Percentiles rank a stretch among this genome's conserved stretches.
Conservation (phyloP, 345 rosid genomes). For the Capsella bursapastoris region DNA sequence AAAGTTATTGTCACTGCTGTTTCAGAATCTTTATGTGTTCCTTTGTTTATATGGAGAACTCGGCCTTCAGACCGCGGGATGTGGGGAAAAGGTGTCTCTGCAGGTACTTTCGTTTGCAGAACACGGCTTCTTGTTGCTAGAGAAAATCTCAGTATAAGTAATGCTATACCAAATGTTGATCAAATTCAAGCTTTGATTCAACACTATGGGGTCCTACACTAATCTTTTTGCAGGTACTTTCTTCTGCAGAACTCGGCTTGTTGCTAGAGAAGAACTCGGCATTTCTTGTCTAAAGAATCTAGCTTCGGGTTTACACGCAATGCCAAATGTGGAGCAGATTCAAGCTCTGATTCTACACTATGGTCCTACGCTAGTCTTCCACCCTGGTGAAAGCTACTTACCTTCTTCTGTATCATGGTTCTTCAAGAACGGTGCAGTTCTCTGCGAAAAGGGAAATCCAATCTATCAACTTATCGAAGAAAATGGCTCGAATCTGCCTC, state of each 20-base stretch:
- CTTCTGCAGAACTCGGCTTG: conserved; percentile 58
- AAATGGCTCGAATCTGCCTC: conserved; percentile 71
- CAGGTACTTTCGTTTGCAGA: conserved; percentile 74
- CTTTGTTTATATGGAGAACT: conserved; percentile 65
- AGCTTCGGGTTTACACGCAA: conserved; percentile 59
- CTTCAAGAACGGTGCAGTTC: conserved; percentile 60
- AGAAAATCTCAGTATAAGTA: conserved; percentile 41
- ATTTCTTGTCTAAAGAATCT: conserved; percentile 70
- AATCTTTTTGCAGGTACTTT: conserved; percentile 59
- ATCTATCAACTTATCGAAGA: conserved; percentile 53
- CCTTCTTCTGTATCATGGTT: conserved; percentile 51
- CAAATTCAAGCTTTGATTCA: too few relatives aligned
- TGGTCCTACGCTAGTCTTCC: conserved; percentile 74
- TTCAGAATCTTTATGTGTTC: conserved; percentile 48
- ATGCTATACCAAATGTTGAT: too few relatives aligned
- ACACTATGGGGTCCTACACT: too few relatives aligned
- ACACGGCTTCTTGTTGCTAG: conserved; percentile 32
- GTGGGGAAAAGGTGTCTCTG: conserved; percentile 68
- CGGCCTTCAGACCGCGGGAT: conserved; percentile 73
- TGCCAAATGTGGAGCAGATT: conserved; percentile 79
- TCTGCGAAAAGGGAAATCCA: conserved; percentile 51
- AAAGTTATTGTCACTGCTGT: conserved; percentile 44
- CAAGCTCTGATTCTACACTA: conserved; percentile 66
- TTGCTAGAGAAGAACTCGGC: conserved; percentile 44
- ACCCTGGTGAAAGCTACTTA: conserved; percentile 50